Evolutionary conservation across 768 basidiomycete genomes (phyloP).

Genomic region (Russula virescens): DNA sequence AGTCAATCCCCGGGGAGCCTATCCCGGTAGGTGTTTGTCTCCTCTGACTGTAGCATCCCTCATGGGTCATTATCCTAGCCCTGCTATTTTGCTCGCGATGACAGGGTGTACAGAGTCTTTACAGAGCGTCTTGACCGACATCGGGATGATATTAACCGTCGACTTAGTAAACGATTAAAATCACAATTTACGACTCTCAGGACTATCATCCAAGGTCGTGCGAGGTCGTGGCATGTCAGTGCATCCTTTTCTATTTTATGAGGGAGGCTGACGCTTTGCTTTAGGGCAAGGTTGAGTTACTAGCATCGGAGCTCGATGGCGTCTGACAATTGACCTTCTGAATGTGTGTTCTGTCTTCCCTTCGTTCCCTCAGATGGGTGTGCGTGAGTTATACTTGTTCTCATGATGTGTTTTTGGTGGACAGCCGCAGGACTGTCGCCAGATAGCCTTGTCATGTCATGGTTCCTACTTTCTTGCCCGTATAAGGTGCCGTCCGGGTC

Average conservation of each 20-base stretch:
- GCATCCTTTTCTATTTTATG: neutral
- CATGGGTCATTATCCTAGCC: conserved; percentile 34
- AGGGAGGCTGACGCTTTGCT: conserved; percentile 11
- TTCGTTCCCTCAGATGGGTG: neutral
- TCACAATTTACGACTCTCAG: conserved; percentile 63
- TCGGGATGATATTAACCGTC: conserved; percentile 40
- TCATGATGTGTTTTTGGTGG: neutral
- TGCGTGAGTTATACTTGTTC: neutral
- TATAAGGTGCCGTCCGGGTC: conserved; percentile 71
- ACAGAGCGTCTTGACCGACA: conserved; percentile 37
- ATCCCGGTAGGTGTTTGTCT: conserved; percentile 58
- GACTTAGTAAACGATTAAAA: conserved; percentile 51
- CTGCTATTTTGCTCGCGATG: conserved; percentile 93
- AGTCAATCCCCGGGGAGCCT: conserved; percentile 51
- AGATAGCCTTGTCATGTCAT: conserved; percentile 12
- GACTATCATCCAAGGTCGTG: conserved; percentile 15
- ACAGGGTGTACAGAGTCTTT: conserved; percentile 74
- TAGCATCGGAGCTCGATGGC: conserved; percentile 60
- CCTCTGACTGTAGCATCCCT: neutral
- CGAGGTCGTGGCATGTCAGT: conserved; percentile 24
- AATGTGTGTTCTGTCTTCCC: neutral
- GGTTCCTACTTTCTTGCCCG: conserved; percentile 41
- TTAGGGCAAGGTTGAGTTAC: conserved; percentile 58
- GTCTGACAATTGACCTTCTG: conserved; percentile 37
- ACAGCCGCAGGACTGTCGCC: conserved; percentile 12